These are phyloP conservation scores for Collybia sordida DNA, from an alignment of 768 basidiomycete genomes.

Conservation along the genomic window DNA sequence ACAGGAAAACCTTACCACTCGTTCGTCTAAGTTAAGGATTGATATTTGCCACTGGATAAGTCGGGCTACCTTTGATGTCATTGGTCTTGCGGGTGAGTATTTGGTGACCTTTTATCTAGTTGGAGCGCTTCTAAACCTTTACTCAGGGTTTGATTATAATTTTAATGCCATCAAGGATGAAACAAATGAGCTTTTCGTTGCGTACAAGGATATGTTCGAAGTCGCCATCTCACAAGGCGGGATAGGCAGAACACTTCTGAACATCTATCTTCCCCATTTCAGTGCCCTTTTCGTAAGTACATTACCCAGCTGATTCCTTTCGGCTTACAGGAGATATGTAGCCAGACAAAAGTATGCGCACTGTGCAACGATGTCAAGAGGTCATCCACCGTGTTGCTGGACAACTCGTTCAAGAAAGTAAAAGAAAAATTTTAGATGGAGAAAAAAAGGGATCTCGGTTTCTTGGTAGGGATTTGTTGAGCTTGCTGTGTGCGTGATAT, in stretches of 20 bases:
- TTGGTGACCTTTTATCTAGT: no score
- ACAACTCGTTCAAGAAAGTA: conserved; percentile 77
- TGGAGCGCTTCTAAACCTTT: conserved; percentile 1
- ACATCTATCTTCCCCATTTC: conserved; percentile 59
- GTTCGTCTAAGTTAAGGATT: conserved; percentile 37
- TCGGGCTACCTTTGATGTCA: conserved; percentile 86
- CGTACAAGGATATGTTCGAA: conserved; percentile 87
- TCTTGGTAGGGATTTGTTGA: conserved; percentile 74
- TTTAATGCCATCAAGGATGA: conserved; percentile 84
- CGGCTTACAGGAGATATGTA: conserved; percentile 19
- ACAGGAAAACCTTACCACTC: conserved; percentile 25
- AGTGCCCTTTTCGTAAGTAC: conserved; percentile 55
- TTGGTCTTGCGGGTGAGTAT: conserved; percentile 76
- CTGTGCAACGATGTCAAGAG: conserved; percentile 54
- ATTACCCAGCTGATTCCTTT: no score
- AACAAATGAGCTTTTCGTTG: conserved; percentile 72
- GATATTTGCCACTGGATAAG: conserved; percentile 84
- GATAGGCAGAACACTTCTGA: conserved; percentile 43
- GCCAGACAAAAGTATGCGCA: conserved; percentile 53
- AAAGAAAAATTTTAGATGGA: conserved; percentile 63
- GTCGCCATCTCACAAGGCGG: conserved; percentile 60
- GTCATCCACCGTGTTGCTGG: conserved; percentile 74
- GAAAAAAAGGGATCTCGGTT: conserved; percentile 51
- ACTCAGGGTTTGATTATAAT: conserved; percentile 77
- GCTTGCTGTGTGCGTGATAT: conserved; percentile 61